Evolutionary conservation across 2,329 filamentous ascomycete species (phyloP).

Genomic region (Camillea tinctor): DNA sequence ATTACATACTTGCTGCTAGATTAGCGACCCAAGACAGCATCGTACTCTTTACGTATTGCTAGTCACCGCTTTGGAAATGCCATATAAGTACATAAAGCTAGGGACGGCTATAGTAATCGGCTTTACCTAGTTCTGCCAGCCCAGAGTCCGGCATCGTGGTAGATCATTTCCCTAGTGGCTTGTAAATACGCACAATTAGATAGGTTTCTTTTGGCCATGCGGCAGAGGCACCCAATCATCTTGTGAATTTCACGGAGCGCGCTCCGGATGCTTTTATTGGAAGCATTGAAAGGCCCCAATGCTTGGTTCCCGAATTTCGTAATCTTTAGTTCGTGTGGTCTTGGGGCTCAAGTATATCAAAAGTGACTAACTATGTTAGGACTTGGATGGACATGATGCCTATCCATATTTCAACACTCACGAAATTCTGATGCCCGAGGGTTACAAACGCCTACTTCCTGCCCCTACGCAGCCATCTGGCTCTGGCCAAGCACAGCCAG

Average conservation of each 20-base stretch:
- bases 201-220: background rate
- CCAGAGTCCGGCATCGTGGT: background rate
- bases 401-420: background rate
- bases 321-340: background rate
- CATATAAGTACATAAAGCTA: background rate
- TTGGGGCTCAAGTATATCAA: background rate
- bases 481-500: slow-evolving; percentile 10
- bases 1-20: background rate
- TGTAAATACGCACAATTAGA: background rate
- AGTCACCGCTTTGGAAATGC: background rate
- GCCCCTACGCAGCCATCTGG: slow-evolving; percentile 13
- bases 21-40: background rate
- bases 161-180: background rate
- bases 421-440: slow-evolving; percentile 15
- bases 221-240: background rate
- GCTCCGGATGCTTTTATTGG: background rate
- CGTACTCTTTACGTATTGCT: background rate
- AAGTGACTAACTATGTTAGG: background rate
- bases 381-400: background rate
- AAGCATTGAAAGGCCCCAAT: background rate
- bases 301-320: background rate
- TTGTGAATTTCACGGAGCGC: background rate
- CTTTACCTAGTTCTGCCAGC: background rate
- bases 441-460: slow-evolving; percentile 21
- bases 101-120: background rate